Evolutionary conservation across 352 stramenopile genomes (phyloP), one percentile per base, ranked within the genome.

Genomic region (Globisporangium okanoganense): DNA sequence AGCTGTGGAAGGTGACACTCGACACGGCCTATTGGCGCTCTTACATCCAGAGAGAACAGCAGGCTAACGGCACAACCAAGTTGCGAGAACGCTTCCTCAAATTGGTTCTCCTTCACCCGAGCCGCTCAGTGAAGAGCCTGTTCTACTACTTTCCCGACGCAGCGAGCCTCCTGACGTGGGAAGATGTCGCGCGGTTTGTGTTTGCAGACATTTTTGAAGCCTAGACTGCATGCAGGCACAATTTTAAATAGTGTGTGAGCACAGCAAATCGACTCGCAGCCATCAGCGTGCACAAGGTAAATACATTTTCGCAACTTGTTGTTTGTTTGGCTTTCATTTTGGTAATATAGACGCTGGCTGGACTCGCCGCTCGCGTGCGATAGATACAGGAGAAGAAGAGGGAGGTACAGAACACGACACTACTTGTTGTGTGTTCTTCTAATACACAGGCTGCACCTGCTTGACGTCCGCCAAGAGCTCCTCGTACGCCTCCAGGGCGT

Each of bases 391-490:
- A 55, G 48, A 33, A 56, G 31, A 35, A 29, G 50, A 58, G 44
- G 20, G 44, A 43, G 47, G 22, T 59, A 33, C 58, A 60, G 24
- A 38, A 35, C 35, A 59, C 49, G 41, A 59, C 24, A 64, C 38
- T 48, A 60, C 57, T 63, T 71, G 59, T 69, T 62, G 58, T 45
- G 49, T 62, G 24, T 29, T 57, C 48, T 49, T 74, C 73, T 92
- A 95, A 79, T 94, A 95, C 66, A 79, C 81, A 41, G 78, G 77
- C 72, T 95, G 86, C 53, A 95, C 69, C 72, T 95, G 71, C 76
- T 96, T 95, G 55, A 96, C 85, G 43, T 97, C 88, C 59, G 79
- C 74, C 33, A 97, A 65, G 51, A 96, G 73, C 72, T 98, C 87
- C 44, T 97, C 83, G 75, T 96, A 98, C 25, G 87, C 80, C 24